phyloP scores from a whole-genome alignment of 2,329 filamentous ascomycete species.

The Graphilbum fragrans region DNA sequence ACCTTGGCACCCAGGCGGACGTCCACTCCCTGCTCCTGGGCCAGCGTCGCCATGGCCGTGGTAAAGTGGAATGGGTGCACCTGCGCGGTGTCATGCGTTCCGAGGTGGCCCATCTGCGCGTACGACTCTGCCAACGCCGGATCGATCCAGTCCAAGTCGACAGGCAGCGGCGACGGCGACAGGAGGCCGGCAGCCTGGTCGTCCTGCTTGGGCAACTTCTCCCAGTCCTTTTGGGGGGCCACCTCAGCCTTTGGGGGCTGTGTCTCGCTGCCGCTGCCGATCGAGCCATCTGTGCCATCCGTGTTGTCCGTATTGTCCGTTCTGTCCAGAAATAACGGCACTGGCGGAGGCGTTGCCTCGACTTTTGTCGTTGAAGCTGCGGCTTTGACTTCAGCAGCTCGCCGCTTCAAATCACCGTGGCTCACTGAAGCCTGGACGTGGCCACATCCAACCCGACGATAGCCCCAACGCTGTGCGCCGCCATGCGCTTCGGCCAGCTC shows the following conservation, averaged over 20 bases:
- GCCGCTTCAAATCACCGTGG: slow-evolving; percentile 8
- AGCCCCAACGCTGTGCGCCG: slow-evolving; percentile 74
- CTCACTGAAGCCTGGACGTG: slow-evolving; percentile 27
- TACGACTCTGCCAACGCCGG: slow-evolving; percentile 55
- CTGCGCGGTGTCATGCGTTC: slow-evolving; percentile 71
- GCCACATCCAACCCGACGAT: slow-evolving; percentile 67
- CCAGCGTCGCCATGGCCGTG: slow-evolving; percentile 66
- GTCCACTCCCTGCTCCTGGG: slow-evolving; percentile 54
- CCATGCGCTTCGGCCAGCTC: slow-evolving; percentile 76
- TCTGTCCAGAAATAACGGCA: too few species aligned
- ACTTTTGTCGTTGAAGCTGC: too few species aligned
- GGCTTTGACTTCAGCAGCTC: slow-evolving; percentile 13
- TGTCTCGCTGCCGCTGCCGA: not conserved
- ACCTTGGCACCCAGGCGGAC: slow-evolving; percentile 57
- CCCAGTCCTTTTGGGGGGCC: slow-evolving; percentile 33
- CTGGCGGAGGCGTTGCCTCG: not conserved
- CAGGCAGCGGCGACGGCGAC: slow-evolving; percentile 51
- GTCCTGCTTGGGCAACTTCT: slow-evolving; percentile 50
- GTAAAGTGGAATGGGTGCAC: slow-evolving; percentile 92
- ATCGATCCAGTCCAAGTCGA: slow-evolving; percentile 77
- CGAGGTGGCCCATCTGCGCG: slow-evolving; percentile 63
- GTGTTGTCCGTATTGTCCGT: slow-evolving; percentile 33
- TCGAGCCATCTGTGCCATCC: slow-evolving; percentile 6
- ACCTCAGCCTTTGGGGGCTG: not conserved
- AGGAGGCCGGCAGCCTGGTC: slow-evolving; percentile 31